These are phyloP conservation scores for Boletus mariae DNA, from an alignment of 1,284 basidiomycete species.

Conservation along the genomic window DNA sequence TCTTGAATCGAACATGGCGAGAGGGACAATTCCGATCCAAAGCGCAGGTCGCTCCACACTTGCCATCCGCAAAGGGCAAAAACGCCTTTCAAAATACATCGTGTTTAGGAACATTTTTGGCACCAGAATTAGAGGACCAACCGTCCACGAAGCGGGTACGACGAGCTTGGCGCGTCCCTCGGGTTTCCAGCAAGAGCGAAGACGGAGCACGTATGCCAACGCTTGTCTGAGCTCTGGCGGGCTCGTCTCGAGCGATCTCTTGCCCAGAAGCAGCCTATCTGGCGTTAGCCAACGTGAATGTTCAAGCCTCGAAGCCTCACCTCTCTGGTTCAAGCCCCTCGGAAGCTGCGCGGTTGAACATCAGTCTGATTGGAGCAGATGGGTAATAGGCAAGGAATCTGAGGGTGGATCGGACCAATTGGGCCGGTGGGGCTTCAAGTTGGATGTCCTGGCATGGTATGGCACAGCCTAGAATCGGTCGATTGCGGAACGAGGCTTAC, in stretches of 20 bases:
- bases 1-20: conserved; percentile 13
- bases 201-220: conserved; percentile 23
- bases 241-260: conserved; percentile 11
- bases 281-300: conserved; percentile 4
- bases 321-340: conserved; percentile 1
- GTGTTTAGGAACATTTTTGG: neutral
- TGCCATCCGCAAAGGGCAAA: conserved; percentile 3
- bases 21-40: conserved; percentile 15
- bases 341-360: neutral
- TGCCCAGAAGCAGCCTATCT: conserved; percentile 10
- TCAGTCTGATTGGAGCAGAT: neutral
- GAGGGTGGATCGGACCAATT: neutral
- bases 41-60: conserved; percentile 1
- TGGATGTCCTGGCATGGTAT: neutral
- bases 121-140: conserved; percentile 3
- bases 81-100: conserved; percentile 8
- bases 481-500: neutral
- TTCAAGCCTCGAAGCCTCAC: conserved; percentile 6
- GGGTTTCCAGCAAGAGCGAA: conserved; percentile 23
- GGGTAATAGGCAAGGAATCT: neutral
- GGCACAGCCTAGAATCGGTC: neutral
- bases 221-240: conserved; percentile 15
- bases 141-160: conserved; percentile 28
- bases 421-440: too few species aligned
- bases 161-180: conserved; percentile 16